These are phyloP conservation scores for Ceratonia siliqua DNA, from an alignment of 306 rosid species.

Conservation along the genomic window DNA sequence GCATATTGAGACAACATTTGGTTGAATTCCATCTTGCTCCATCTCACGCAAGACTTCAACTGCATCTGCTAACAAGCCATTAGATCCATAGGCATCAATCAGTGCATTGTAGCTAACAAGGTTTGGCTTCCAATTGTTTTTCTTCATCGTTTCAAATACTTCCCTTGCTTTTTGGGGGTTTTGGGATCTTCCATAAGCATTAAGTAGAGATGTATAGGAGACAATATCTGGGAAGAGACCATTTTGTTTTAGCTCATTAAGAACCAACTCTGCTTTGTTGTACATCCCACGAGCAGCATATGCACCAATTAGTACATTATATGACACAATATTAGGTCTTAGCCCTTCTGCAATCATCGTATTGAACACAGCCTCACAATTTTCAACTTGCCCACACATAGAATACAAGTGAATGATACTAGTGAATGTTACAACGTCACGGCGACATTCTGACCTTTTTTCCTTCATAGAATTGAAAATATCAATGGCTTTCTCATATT, in stretches of 20 bases:
- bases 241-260: slow-evolving; percentile 65
- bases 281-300: slow-evolving; percentile 84
- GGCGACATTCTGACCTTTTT: slow-evolving; percentile 73
- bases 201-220: slow-evolving; percentile 84
- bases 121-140: slow-evolving; percentile 71
- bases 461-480: slow-evolving; percentile 81
- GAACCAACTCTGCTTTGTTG: slow-evolving; percentile 63
- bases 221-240: slow-evolving; percentile 82
- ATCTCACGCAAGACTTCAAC: slow-evolving; percentile 78
- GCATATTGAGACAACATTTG: slow-evolving; percentile 91
- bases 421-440: slow-evolving; percentile 89
- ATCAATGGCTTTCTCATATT: slow-evolving; percentile 69
- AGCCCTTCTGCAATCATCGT: slow-evolving; percentile 85
- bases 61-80: slow-evolving; percentile 77
- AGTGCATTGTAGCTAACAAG: slow-evolving; percentile 84
- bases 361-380: slow-evolving; percentile 69
- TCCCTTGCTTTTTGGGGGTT: slow-evolving; percentile 70
- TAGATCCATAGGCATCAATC: slow-evolving; percentile 91
- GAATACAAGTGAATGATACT: slow-evolving; percentile 85
- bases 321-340: slow-evolving; percentile 78
- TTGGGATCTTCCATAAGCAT: slow-evolving; percentile 85
- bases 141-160: slow-evolving; percentile 70
- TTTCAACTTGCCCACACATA: slow-evolving; percentile 71
- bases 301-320: slow-evolving; percentile 79
- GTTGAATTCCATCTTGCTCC: slow-evolving; percentile 83